These are phyloP conservation scores for Syzygium jambos DNA, from an alignment of 345 rosid genomes.

Conservation along the genomic window DNA sequence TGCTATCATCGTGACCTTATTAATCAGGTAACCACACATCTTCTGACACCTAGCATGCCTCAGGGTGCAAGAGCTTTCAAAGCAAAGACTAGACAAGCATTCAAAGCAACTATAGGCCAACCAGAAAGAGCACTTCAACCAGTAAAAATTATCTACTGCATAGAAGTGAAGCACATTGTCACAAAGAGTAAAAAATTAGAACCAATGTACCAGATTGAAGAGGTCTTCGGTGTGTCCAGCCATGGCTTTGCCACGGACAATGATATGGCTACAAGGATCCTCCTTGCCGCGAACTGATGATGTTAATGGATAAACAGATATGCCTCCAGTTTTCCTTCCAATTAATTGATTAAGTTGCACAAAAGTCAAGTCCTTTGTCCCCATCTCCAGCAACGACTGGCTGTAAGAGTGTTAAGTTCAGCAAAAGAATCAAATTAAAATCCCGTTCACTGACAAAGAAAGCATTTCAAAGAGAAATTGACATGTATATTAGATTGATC, in stretches of 20 bases:
- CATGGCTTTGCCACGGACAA: constrained; percentile 97
- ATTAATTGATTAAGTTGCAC: constrained; percentile 96
- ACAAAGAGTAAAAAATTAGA: neutral
- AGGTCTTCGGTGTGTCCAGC: constrained; percentile 85
- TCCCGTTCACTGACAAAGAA: neutral
- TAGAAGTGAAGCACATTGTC: neutral
- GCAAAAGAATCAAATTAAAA: neutral
- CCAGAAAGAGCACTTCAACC: neutral
- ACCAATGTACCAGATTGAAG: constrained; percentile 59
- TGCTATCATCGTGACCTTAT: neutral
- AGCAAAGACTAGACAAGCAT: neutral
- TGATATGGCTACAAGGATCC: constrained; percentile 74
- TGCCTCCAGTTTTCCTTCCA: constrained; percentile 99
- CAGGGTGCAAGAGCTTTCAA: neutral
- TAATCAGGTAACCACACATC: neutral
- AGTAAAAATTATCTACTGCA: neutral
- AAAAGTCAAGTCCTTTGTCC: constrained; percentile 81
- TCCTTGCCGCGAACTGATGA: constrained; percentile 70
- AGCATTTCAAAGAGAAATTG: neutral
- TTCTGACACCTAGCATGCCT: neutral
- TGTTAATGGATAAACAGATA: constrained; percentile 88
- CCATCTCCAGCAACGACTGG: constrained; percentile 97
- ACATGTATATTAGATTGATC: neutral
- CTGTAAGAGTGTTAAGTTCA: constrained; percentile 28
- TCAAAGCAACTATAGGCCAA: neutral